A percentile compares a stretch with the other conserved stretches of the same genome.
Conservation (phyloP, 2,329 filamentous ascomycete genomes). For the Clonostachys chloroleuca region DNA sequence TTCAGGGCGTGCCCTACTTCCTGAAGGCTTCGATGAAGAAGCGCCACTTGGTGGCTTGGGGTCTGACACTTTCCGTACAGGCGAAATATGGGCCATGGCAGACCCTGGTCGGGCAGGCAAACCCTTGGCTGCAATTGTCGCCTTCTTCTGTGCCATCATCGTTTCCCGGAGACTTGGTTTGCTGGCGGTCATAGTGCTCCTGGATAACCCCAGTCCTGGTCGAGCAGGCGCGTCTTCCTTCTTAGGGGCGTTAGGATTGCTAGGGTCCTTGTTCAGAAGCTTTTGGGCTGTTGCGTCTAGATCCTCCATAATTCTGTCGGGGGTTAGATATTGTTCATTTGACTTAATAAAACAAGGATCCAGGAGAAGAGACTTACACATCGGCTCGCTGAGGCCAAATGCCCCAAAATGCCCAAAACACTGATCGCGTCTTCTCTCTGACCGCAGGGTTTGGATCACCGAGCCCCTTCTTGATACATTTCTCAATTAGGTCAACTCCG, state of each 20-base stretch:
- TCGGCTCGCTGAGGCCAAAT: constrained; percentile 78
- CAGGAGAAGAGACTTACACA: constrained; percentile 43
- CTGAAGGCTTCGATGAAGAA: constrained; percentile 23
- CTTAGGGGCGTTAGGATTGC: constrained; percentile 70
- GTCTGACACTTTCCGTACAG: constrained; percentile 30
- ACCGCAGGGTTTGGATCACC: constrained; percentile 86
- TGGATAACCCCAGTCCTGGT: constrained; percentile 56
- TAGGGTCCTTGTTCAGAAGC: constrained; percentile 75
- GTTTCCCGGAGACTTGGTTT: constrained; percentile 74
- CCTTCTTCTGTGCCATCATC: constrained; percentile 78
- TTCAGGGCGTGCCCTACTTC: constrained; percentile 34
- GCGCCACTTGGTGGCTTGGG: constrained; percentile 9
- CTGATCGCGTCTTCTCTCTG: constrained; percentile 76
- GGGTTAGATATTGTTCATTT: constrained; percentile 10
- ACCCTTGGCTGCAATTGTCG: constrained; percentile 42
- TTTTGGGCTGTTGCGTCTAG: constrained; percentile 77
- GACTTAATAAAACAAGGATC: not conserved
- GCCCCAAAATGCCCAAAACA: constrained; percentile 79
- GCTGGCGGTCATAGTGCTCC: constrained; percentile 52
- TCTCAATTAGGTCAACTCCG: constrained; percentile 78
- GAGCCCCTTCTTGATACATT: constrained; percentile 86
- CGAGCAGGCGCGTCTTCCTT: constrained; percentile 43
- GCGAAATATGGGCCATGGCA: constrained; percentile 59
- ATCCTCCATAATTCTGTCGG: constrained; percentile 65
- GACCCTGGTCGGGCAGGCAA: constrained; percentile 56